Evolutionary conservation across 1,284 basidiomycete species (phyloP).

Genomic region (Tetrapyrgos nigripes): DNA sequence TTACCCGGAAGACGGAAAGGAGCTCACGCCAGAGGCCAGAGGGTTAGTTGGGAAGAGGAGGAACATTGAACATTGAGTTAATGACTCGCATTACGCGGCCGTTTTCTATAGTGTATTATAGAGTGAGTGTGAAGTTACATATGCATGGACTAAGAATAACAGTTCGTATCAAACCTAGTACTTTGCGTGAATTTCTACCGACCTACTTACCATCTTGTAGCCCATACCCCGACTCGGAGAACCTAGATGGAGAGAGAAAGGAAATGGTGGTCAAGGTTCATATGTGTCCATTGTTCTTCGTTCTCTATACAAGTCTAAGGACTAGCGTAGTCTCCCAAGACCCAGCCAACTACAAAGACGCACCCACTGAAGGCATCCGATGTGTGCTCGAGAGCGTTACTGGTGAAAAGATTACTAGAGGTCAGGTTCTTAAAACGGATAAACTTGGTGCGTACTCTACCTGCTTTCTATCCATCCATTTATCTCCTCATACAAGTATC

Average conservation of each 20-base stretch:
- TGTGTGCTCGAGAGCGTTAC: slow-evolving; percentile 87
- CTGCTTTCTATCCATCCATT: background rate
- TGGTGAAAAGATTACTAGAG: slow-evolving; percentile 70
- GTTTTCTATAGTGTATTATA: too few species aligned
- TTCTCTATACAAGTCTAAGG: background rate
- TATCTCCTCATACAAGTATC: background rate
- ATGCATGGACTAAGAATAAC: too few species aligned
- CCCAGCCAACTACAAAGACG: slow-evolving; percentile 88
- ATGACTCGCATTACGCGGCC: too few species aligned
- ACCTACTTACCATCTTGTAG: slow-evolving; percentile 40
- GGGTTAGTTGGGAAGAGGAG: too few species aligned
- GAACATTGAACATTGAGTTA: too few species aligned
- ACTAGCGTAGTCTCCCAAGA: slow-evolving; percentile 78
- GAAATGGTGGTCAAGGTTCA: slow-evolving; percentile 85
- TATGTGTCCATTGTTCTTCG: slow-evolving; percentile 40
- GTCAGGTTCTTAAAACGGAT: slow-evolving; percentile 72
- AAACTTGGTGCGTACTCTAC: slow-evolving; percentile 73
- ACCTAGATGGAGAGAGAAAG: slow-evolving; percentile 61
- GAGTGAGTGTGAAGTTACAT: too few species aligned
- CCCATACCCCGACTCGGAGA: slow-evolving; percentile 76
- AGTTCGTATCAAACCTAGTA: too few species aligned
- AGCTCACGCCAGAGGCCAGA: too few species aligned
- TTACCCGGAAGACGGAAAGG: too few species aligned
- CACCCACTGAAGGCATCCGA: slow-evolving; percentile 93
- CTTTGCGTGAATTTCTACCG: too few species aligned